phyloP scores from a whole-genome alignment of 495 filamentous ascomycete species.

The Aspergillus nidulans region DNA sequence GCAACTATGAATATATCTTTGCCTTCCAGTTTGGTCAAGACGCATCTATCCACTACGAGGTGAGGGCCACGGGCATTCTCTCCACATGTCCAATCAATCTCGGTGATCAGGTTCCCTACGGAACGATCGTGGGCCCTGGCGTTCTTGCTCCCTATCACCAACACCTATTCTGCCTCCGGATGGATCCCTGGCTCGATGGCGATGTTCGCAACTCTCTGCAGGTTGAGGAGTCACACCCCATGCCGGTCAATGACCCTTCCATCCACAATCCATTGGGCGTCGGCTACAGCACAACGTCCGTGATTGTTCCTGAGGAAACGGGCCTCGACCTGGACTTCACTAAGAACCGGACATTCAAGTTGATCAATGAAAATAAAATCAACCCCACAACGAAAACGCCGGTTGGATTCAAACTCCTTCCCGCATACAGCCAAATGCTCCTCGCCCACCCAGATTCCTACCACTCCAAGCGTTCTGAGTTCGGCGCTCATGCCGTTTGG shows the following conservation, averaged over 20 bases:
- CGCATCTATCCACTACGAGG: constrained; percentile 72
- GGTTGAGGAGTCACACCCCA: constrained; percentile 64
- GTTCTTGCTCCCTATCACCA: constrained; percentile 78
- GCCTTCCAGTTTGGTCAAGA: constrained; percentile 81
- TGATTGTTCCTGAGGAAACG: constrained; percentile 52
- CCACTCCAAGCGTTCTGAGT: constrained; percentile 73
- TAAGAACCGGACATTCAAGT: constrained; percentile 70
- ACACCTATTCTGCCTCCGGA: constrained; percentile 82
- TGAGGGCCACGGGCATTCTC: constrained; percentile 81
- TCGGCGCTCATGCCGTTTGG: constrained; percentile 72
- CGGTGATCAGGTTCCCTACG: constrained; percentile 55
- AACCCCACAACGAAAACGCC: constrained; percentile 71
- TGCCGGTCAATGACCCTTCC: constrained; percentile 50
- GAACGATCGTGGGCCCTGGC: constrained; percentile 80
- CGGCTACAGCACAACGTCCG: constrained; percentile 60
- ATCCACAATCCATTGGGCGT: constrained; percentile 71
- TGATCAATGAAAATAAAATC: constrained; percentile 64
- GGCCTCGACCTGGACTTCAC: constrained; percentile 59
- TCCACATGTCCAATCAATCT: constrained; percentile 70
- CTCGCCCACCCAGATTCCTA: constrained; percentile 65
- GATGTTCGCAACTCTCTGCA: constrained; percentile 56
- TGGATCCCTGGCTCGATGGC: constrained; percentile 80
- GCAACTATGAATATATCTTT: constrained; percentile 85
- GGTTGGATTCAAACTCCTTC: constrained; percentile 73
- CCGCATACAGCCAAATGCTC: constrained; percentile 70